Percentiles rank a stretch among this genome's conserved stretches.
These are phyloP conservation scores for Didymella pinodella DNA, from an alignment of 2,329 filamentous ascomycete species.

Conservation along the genomic window DNA sequence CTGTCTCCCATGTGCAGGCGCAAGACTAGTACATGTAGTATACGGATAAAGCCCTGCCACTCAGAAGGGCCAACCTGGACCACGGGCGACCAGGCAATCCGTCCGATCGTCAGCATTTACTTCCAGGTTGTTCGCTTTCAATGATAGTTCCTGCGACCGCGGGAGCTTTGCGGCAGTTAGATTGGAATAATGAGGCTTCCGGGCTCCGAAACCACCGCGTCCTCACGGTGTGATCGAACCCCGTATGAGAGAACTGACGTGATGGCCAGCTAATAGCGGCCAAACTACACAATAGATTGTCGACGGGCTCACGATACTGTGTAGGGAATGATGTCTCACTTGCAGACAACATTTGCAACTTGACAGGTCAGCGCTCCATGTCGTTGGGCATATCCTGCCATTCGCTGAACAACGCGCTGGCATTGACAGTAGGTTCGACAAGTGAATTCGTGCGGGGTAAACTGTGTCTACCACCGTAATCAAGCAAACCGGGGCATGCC, in stretches of 20 bases:
- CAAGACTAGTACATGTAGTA: neutral
- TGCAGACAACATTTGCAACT: neutral
- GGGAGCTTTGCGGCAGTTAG: neutral
- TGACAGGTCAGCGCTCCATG: neutral
- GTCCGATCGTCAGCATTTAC: neutral
- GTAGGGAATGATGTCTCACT: neutral
- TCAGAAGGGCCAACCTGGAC: neutral
- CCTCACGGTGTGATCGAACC: neutral
- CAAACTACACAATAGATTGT: neutral
- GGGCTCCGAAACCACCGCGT: neutral
- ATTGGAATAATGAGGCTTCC: neutral
- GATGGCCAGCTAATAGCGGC: neutral
- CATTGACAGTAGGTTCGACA: neutral
- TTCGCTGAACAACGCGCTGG: too few species aligned
- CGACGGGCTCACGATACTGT: neutral
- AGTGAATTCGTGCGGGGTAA: slow-evolving; percentile 4
- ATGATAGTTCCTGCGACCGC: neutral
- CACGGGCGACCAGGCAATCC: neutral
- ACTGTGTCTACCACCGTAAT: neutral
- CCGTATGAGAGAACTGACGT: neutral
- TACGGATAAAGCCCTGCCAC: neutral
- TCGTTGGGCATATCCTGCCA: neutral
- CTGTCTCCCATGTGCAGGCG: neutral
- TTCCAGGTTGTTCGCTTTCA: neutral
- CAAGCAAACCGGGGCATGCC: neutral